Evolutionary conservation across 352 stramenopile species (phyloP).

Genomic region (Pythium angustatum): DNA sequence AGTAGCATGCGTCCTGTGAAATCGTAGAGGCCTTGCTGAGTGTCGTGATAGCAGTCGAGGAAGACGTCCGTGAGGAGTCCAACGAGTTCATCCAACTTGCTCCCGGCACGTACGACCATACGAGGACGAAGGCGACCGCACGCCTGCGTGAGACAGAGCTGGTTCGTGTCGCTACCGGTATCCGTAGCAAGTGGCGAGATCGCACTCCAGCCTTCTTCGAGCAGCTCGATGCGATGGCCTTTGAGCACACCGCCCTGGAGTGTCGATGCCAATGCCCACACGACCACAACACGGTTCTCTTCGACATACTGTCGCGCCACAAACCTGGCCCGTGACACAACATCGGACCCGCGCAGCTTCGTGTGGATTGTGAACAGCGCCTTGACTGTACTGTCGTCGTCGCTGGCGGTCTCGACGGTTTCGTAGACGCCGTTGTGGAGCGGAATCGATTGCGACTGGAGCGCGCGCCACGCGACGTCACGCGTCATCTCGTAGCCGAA

Average conservation of each 20-base stretch:
- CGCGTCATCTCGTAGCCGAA: conserved; percentile 6
- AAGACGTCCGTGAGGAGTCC: conserved; percentile 18
- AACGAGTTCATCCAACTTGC: conserved; percentile 18
- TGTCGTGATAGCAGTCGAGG: conserved; percentile 21
- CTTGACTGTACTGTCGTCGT: neutral
- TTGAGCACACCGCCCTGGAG: conserved; percentile 9
- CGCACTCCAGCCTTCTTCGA: conserved; percentile 19
- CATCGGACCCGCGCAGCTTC: conserved; percentile 10
- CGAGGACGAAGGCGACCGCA: conserved; percentile 3
- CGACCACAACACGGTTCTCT: neutral
- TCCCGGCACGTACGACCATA: neutral
- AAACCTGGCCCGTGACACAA: conserved; percentile 1
- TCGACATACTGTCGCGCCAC: conserved; percentile 8
- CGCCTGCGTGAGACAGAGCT: conserved; percentile 8
- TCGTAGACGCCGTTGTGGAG: conserved; percentile 13
- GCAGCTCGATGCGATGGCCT: conserved; percentile 5
- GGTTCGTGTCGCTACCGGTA: neutral
- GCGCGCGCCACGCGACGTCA: conserved; percentile 13
- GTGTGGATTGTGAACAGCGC: conserved; percentile 16
- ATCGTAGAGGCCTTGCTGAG: conserved; percentile 12
- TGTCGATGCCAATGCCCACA: conserved; percentile 13
- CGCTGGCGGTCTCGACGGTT: conserved; percentile 1
- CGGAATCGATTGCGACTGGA: neutral
- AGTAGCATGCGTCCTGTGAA: conserved; percentile 13
- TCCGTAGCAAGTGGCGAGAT: neutral